phyloP scores from a whole-genome alignment of 768 basidiomycete species.

The Boletales sp. region DNA sequence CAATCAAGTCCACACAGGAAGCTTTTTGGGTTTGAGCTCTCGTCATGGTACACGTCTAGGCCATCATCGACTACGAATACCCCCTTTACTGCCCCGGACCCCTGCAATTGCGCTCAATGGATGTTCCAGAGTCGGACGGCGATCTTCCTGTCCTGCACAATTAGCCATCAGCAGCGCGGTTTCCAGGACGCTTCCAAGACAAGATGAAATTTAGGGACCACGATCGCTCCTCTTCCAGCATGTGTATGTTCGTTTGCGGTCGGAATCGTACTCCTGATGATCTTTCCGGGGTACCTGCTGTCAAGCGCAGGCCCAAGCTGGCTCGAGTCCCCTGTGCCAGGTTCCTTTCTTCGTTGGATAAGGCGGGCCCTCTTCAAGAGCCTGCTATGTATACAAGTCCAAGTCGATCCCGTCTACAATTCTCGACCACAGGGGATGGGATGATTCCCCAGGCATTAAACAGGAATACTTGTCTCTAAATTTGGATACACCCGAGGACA shows the following conservation, averaged over 20 bases:
- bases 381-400: not conserved
- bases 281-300: not conserved
- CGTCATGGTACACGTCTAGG: slow-evolving; percentile 8
- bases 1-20: too few species aligned
- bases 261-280: slow-evolving; percentile 12
- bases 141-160: slow-evolving; percentile 2
- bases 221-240: not conserved
- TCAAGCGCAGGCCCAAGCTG: not conserved
- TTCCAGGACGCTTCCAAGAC: not conserved
- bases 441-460: not conserved
- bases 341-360: not conserved
- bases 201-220: not conserved
- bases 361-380: not conserved
- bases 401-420: not conserved
- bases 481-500: not conserved
- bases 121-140: not conserved
- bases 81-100: slow-evolving; percentile 54
- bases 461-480: not conserved
- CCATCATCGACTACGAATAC: slow-evolving; percentile 49
- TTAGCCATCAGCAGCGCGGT: not conserved
- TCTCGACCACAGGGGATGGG: not conserved
- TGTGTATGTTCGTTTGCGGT: not conserved
- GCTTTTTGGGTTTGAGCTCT: too few species aligned
- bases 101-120: slow-evolving; percentile 12
- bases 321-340: not conserved